Conservation (phyloP, 2,329 filamentous ascomycete genomes). For the Incumbomyces delicatus region DNA sequence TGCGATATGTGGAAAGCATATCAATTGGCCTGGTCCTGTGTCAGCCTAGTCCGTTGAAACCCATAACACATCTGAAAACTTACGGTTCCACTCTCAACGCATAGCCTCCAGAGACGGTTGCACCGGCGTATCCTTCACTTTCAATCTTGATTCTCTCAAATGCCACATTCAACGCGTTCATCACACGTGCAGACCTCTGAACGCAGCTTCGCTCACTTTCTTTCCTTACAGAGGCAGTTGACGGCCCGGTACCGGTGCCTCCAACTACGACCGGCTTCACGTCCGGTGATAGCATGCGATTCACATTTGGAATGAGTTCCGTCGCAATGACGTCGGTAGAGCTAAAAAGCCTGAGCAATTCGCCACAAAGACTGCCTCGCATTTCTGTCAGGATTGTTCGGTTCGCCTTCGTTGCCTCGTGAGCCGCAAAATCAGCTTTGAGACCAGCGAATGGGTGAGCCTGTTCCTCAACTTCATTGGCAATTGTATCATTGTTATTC, state of each 20-base stretch:
- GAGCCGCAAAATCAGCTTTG: slow-evolving; percentile 69
- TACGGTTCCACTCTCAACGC: slow-evolving; percentile 93
- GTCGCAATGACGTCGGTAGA: slow-evolving; percentile 66
- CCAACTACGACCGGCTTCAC: slow-evolving; percentile 82
- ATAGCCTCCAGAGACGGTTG: slow-evolving; percentile 47
- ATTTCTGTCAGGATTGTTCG: slow-evolving; percentile 62
- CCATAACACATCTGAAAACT: slow-evolving; percentile 32
- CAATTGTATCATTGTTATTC: slow-evolving; percentile 35
- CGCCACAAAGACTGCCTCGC: slow-evolving; percentile 61
- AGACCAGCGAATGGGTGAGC: slow-evolving; percentile 69
- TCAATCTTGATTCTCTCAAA: slow-evolving; percentile 77
- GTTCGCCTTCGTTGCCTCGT: slow-evolving; percentile 72
- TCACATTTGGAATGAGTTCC: slow-evolving; percentile 72
- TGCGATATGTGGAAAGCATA: slow-evolving; percentile 63
- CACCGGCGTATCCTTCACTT: slow-evolving; percentile 44
- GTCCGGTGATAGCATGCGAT: slow-evolving; percentile 71
- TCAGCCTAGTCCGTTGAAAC: slow-evolving; percentile 21
- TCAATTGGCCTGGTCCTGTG: slow-evolving; percentile 53
- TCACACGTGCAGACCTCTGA: slow-evolving; percentile 64
- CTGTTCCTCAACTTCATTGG: slow-evolving; percentile 31
- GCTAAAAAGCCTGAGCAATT: slow-evolving; percentile 66
- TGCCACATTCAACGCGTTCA: slow-evolving; percentile 70
- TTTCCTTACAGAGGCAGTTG: slow-evolving; percentile 76
- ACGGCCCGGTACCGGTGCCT: slow-evolving; percentile 47
- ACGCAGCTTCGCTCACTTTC: slow-evolving; percentile 77